Percentiles rank a stretch among this genome's conserved stretches.
Conservation (phyloP, 2,329 filamentous ascomycete genomes). For the Diaporthe batatas region DNA sequence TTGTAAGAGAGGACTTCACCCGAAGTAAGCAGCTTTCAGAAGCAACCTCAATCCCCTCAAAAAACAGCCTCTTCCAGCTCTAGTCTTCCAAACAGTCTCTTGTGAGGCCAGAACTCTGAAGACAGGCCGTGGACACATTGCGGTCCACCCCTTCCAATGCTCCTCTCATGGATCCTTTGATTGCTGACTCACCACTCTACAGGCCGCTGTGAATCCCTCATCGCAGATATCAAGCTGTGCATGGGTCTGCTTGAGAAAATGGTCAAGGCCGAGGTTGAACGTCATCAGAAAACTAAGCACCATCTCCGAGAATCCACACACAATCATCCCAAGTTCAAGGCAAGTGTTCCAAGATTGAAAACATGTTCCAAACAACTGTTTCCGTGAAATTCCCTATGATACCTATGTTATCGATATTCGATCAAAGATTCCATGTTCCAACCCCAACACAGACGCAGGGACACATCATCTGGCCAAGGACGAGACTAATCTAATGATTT, state of each 20-base stretch:
- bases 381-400: not conserved
- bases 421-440: not conserved
- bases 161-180: not conserved
- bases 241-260: constrained; percentile 78
- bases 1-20: constrained; percentile 93
- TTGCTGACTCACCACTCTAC: not conserved
- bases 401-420: not conserved
- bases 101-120: not conserved
- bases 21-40: constrained; percentile 47
- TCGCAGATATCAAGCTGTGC: constrained; percentile 84
- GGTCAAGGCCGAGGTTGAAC: constrained; percentile 78
- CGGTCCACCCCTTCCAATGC: too few relatives aligned
- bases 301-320: constrained; percentile 66
- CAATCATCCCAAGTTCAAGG: constrained; percentile 64
- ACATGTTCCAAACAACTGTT: not conserved
- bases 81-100: not conserved
- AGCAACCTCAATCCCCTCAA: not conserved
- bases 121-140: not conserved
- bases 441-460: not conserved
- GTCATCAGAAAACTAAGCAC: constrained; percentile 61
- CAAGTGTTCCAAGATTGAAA: constrained; percentile 49
- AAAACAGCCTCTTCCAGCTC: not conserved
- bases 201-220: constrained; percentile 56
- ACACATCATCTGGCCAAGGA: not conserved
- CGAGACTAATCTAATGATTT: constrained; percentile 36